Percentiles rank a stretch among this genome's conserved stretches.
Conservation (phyloP, 1,284 basidiomycete genomes). For the Schizophyllum amplum region DNA sequence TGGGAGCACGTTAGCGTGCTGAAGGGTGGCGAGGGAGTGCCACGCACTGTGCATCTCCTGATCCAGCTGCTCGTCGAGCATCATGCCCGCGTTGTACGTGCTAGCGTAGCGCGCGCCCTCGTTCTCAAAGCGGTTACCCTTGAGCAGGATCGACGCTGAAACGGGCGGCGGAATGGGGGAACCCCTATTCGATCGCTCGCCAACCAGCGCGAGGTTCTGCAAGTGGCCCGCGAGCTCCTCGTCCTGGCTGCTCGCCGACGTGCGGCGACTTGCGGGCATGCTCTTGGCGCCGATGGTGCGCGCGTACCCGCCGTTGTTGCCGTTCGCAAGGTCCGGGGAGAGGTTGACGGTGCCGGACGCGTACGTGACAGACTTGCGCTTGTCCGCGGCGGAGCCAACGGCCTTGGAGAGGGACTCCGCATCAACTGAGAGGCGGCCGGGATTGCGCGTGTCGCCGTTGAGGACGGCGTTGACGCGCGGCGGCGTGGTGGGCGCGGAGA, state of each 20-base stretch:
- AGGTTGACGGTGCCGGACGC: slow-evolving; percentile 59
- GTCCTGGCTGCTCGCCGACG: slow-evolving; percentile 71
- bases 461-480: slow-evolving; percentile 66
- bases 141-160: slow-evolving; percentile 32
- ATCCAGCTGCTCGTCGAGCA: slow-evolving; percentile 85
- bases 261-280: slow-evolving; percentile 82
- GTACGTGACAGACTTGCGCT: slow-evolving; percentile 81
- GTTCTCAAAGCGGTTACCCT: slow-evolving; percentile 87
- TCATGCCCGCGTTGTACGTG: slow-evolving; percentile 73
- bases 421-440: slow-evolving; percentile 42
- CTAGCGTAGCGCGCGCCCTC: slow-evolving; percentile 56
- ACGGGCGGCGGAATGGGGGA: slow-evolving; percentile 24
- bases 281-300: slow-evolving; percentile 72
- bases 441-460: slow-evolving; percentile 38
- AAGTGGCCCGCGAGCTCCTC: slow-evolving; percentile 72
- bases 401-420: slow-evolving; percentile 53
- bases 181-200: slow-evolving; percentile 44
- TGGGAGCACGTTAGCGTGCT: slow-evolving; percentile 20
- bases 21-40: slow-evolving; percentile 8
- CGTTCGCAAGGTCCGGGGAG: slow-evolving; percentile 47
- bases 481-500: slow-evolving; percentile 76
- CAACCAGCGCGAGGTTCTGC: slow-evolving; percentile 56
- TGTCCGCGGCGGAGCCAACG: slow-evolving; percentile 61
- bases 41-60: slow-evolving; percentile 83
- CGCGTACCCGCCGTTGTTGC: slow-evolving; percentile 43